Evolutionary conservation across 2,329 filamentous ascomycete genomes (phyloP).

Genomic region (Aspergillus brasiliensis): DNA sequence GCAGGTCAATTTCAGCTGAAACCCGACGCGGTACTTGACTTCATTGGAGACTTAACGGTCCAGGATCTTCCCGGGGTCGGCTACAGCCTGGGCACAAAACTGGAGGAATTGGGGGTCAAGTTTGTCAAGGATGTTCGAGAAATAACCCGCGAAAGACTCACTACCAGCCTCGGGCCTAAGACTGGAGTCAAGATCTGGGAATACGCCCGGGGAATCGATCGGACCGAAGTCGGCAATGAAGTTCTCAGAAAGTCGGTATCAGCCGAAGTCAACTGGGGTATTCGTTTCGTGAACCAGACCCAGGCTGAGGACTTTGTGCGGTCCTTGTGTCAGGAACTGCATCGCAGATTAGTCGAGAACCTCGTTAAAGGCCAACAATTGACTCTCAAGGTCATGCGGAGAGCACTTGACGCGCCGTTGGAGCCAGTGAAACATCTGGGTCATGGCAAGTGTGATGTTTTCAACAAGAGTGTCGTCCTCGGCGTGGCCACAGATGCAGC

Average conservation of each 20-base stretch:
- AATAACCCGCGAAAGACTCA: slow-evolving; percentile 73
- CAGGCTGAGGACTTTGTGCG: slow-evolving; percentile 91
- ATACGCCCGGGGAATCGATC: slow-evolving; percentile 86
- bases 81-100: slow-evolving; percentile 79
- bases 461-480: slow-evolving; percentile 82
- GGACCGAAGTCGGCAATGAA: slow-evolving; percentile 81
- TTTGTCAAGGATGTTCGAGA: slow-evolving; percentile 81
- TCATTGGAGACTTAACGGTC: slow-evolving; percentile 76
- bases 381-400: slow-evolving; percentile 92
- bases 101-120: slow-evolving; percentile 83
- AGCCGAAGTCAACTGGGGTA: slow-evolving; percentile 97
- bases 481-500: slow-evolving; percentile 80
- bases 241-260: slow-evolving; percentile 89
- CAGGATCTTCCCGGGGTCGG: slow-evolving; percentile 90
- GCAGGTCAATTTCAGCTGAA: slow-evolving; percentile 89
- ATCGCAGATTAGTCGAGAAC: slow-evolving; percentile 77
- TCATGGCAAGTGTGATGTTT: slow-evolving; percentile 91
- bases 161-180: slow-evolving; percentile 78
- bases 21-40: slow-evolving; percentile 73
- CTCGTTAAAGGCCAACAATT: slow-evolving; percentile 84
- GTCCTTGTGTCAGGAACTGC: slow-evolving; percentile 81
- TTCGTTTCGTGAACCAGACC: slow-evolving; percentile 86
- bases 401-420: slow-evolving; percentile 80
- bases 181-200: slow-evolving; percentile 90
- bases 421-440: slow-evolving; percentile 93